A percentile compares a stretch with the other conserved stretches of the same genome.
Conservation (phyloP, 2,329 filamentous ascomycete genomes). For the Penicillium sp. region DNA sequence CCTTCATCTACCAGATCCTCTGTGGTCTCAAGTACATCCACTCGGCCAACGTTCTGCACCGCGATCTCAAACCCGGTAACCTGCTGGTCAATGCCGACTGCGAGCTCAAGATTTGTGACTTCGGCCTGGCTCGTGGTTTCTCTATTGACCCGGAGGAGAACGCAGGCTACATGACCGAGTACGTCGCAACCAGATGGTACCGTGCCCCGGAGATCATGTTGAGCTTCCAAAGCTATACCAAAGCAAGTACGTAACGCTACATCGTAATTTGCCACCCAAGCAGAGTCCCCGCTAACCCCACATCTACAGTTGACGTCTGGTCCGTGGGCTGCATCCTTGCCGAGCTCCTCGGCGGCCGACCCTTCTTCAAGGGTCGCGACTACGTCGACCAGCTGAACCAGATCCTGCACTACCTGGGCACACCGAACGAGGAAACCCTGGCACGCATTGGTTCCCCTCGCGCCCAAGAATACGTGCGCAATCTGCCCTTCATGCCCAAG, state of each 20-base stretch:
- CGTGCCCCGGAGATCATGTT: conserved; percentile 98
- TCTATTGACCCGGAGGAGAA: conserved; percentile 97
- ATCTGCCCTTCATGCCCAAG: conserved; percentile 93
- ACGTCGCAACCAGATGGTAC: conserved; percentile 98
- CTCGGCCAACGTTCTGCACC: conserved; percentile 94
- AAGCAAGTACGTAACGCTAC: conserved; percentile 85
- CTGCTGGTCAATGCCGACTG: conserved; percentile 97
- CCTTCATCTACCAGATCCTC: conserved; percentile 99
- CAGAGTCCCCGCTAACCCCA: conserved; percentile 1
- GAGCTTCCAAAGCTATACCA: conserved; percentile 99
- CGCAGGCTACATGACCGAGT: conserved; percentile 99
- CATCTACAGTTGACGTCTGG: conserved; percentile 84
- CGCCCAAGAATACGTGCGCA: conserved; percentile 97
- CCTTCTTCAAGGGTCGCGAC: conserved; percentile 98
- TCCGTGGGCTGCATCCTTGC: conserved; percentile 97
- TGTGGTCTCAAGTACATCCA: conserved; percentile 99
- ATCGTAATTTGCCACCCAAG: neutral
- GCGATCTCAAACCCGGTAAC: conserved; percentile 96
- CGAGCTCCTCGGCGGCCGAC: conserved; percentile 89
- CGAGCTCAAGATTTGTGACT: conserved; percentile 99
- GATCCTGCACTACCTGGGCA: conserved; percentile 96
- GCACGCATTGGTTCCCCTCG: conserved; percentile 90
- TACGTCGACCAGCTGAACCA: conserved; percentile 99
- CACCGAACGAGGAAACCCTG: conserved; percentile 91
- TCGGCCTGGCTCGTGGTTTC: conserved; percentile 93